phyloP scores from a whole-genome alignment of 2,329 filamentous ascomycete species.

The Raffaelea ambrosiae region DNA sequence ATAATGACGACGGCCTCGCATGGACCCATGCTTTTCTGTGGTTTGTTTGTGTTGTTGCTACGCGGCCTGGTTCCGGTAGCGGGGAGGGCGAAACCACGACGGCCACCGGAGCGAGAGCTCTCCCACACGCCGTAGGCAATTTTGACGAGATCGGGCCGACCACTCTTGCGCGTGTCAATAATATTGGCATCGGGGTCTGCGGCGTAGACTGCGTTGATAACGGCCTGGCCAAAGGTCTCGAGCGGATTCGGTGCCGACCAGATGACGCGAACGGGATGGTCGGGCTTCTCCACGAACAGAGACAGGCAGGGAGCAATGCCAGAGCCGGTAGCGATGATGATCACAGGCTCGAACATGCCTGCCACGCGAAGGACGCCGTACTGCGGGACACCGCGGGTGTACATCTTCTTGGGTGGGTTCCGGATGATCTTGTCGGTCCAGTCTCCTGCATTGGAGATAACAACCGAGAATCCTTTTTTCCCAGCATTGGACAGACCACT shows the following conservation, averaged over 20 bases:
- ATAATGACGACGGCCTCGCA: conserved; percentile 22
- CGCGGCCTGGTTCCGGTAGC: too few species aligned
- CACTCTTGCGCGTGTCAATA: conserved; percentile 9
- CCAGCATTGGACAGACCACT: conserved; percentile 19
- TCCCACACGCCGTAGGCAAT: conserved; percentile 11
- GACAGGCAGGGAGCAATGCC: conserved; percentile 56
- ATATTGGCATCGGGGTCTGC: conserved; percentile 12
- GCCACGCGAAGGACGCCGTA: conserved; percentile 51
- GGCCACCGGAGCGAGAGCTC: background rate
- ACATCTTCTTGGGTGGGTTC: conserved; percentile 44
- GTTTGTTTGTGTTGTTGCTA: background rate
- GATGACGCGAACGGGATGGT: conserved; percentile 21
- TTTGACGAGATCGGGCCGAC: conserved; percentile 10
- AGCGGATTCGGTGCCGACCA: conserved; percentile 25
- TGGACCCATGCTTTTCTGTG: too few species aligned
- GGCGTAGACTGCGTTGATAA: conserved; percentile 11
- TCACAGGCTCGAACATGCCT: conserved; percentile 44
- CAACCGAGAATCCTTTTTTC: conserved; percentile 50
- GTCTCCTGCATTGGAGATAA: conserved; percentile 56
- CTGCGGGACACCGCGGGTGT: conserved; percentile 51
- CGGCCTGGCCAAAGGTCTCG: conserved; percentile 29
- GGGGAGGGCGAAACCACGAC: too few species aligned
- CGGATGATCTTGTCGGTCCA: conserved; percentile 52
- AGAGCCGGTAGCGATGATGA: conserved; percentile 55
- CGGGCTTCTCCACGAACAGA: conserved; percentile 39